Evolutionary conservation across 768 basidiomycete species (phyloP).

Genomic region (Leccinellum rugosiceps): DNA sequence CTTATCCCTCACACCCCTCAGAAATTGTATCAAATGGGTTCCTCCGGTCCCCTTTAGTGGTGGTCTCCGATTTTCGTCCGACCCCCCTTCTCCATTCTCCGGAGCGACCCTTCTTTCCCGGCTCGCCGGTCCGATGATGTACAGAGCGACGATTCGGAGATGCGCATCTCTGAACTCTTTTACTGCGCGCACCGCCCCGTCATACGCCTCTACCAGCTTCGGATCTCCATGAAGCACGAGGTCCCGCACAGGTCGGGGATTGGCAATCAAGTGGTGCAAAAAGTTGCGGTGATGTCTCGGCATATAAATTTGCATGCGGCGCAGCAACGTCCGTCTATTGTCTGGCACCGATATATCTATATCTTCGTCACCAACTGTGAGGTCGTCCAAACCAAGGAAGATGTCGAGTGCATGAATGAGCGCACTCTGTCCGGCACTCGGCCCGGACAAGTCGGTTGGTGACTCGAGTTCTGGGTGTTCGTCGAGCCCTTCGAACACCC

Average conservation of each 20-base stretch:
- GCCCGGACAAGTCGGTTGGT: constrained; percentile 62
- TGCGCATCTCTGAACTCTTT: constrained; percentile 76
- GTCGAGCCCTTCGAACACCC: constrained; percentile 62
- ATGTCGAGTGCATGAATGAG: constrained; percentile 74
- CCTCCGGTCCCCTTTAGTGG: constrained; percentile 74
- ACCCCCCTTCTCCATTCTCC: constrained; percentile 7
- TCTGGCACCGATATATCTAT: not conserved
- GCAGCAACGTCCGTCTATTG: constrained; percentile 45
- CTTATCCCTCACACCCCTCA: constrained; percentile 68
- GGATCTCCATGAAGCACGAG: constrained; percentile 40
- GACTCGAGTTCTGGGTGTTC: constrained; percentile 39
- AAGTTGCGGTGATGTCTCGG: constrained; percentile 78
- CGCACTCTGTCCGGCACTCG: constrained; percentile 80
- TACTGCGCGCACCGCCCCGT: constrained; percentile 58
- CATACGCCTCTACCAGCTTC: constrained; percentile 53
- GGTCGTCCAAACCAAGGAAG: constrained; percentile 64
- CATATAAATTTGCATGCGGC: constrained; percentile 81
- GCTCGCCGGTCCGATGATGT: constrained; percentile 67
- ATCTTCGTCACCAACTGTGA: constrained; percentile 19
- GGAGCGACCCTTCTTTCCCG: constrained; percentile 11
- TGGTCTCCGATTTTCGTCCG: constrained; percentile 15
- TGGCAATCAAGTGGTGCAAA: constrained; percentile 58
- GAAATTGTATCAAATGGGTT: constrained; percentile 68
- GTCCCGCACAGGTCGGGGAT: constrained; percentile 57
- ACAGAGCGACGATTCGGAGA: constrained; percentile 69